Conservation (phyloP, 106 monocot genomes). For the Allium cepa region DNA sequence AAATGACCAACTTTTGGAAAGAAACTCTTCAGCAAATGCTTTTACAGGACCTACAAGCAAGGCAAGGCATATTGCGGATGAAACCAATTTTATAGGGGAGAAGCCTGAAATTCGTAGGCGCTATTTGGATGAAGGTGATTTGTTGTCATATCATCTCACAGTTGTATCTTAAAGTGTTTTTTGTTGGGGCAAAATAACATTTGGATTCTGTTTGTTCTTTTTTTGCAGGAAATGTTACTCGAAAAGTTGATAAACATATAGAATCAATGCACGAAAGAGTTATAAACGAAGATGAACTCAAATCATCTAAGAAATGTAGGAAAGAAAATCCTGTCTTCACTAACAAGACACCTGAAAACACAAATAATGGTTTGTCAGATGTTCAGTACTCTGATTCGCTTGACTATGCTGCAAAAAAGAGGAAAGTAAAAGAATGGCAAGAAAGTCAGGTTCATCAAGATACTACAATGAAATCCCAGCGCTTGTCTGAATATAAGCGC, state of each 20-base stretch:
- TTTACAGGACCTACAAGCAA: conserved; percentile 16
- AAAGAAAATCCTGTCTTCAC: conserved; percentile 20
- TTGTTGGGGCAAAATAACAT: neutral
- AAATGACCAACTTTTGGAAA: conserved; percentile 16
- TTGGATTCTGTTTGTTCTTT: too few species aligned
- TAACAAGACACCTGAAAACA: conserved; percentile 13
- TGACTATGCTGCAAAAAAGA: conserved; percentile 30
- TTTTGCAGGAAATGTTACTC: conserved; percentile 45
- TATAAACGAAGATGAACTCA: conserved; percentile 30
- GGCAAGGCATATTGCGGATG: conserved; percentile 19
- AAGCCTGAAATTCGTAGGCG: conserved; percentile 24
- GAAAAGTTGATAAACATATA: conserved; percentile 26
- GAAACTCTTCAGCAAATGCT: conserved; percentile 20
- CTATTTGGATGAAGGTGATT: conserved; percentile 56
- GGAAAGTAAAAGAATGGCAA: conserved; percentile 45
- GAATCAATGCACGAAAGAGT: conserved; percentile 65
- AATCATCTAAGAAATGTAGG: conserved; percentile 62
- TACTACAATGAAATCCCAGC: conserved; percentile 4
- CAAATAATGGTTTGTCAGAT: conserved; percentile 17
- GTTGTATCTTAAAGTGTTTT: neutral
- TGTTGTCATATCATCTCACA: neutral
- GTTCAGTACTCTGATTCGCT: conserved; percentile 18
- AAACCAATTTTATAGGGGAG: conserved; percentile 27
- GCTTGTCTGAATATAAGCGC: neutral
- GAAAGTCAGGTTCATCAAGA: conserved; percentile 19